Evolutionary conservation across 495 filamentous ascomycete species (phyloP).

Genomic region (Annulohypoxylon moriforme): DNA sequence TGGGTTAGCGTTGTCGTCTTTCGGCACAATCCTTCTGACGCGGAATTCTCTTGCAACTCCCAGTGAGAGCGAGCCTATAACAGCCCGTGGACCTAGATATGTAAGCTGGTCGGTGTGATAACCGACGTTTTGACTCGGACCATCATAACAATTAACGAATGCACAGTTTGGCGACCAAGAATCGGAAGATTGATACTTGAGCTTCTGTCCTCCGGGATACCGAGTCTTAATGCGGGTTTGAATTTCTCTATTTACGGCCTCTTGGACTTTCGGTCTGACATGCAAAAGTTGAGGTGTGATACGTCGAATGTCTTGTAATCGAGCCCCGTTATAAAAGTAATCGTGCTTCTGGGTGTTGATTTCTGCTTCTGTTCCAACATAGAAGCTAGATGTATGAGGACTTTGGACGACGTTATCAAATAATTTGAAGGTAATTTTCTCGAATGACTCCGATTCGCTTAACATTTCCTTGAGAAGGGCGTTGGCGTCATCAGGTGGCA

Average conservation of each 20-base stretch:
- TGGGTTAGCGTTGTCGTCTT: conserved; percentile 49
- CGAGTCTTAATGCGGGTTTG: conserved; percentile 69
- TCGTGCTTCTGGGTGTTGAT: conserved; percentile 73
- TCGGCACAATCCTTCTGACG: conserved; percentile 76
- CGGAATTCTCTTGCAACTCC: conserved; percentile 93
- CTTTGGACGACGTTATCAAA: conserved; percentile 86
- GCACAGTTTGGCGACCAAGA: conserved; percentile 88
- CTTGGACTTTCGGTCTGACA: conserved; percentile 73
- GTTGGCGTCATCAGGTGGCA: conserved; percentile 76
- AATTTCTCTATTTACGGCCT: conserved; percentile 79
- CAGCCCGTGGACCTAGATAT: conserved; percentile 86
- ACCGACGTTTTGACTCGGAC: conserved; percentile 81
- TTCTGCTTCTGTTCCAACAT: conserved; percentile 76
- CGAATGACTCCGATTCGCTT: conserved; percentile 78
- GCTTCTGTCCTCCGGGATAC: conserved; percentile 72
- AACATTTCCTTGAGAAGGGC: conserved; percentile 79
- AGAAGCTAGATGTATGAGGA: conserved; percentile 84
- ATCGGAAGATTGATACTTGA: conserved; percentile 77
- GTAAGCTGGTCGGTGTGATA: conserved; percentile 94
- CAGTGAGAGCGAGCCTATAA: conserved; percentile 90
- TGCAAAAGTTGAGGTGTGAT: conserved; percentile 75
- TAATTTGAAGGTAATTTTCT: conserved; percentile 78
- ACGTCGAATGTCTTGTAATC: conserved; percentile 76
- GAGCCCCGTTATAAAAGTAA: conserved; percentile 85
- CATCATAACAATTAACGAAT: conserved; percentile 92